phyloP scores from a whole-genome alignment of 75 land plant species.

The Adiantum capillusveneris region DNA sequence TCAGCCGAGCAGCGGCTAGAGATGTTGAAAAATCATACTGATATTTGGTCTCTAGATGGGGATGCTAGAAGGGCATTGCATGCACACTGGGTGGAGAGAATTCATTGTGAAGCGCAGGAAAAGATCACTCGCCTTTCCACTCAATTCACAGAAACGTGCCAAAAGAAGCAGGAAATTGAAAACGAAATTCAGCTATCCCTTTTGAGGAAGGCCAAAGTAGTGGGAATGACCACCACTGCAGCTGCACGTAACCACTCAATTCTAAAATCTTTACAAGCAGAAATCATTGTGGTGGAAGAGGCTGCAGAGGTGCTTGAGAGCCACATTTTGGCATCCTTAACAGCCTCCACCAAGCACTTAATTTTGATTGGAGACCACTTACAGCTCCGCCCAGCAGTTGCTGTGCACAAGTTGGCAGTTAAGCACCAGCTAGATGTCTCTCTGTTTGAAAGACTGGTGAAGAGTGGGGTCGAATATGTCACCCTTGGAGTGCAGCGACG shows the following conservation, averaged over 20 bases:
- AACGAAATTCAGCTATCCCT: slow-evolving; percentile 12
- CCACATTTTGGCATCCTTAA: slow-evolving; percentile 34
- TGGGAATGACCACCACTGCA: slow-evolving; percentile 33
- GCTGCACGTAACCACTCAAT: slow-evolving; percentile 24
- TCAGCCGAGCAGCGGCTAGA: slow-evolving; percentile 2
- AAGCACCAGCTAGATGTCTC: slow-evolving; percentile 26
- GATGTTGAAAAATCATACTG: background rate
- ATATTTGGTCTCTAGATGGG: slow-evolving; percentile 7
- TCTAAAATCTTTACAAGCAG: slow-evolving; percentile 8
- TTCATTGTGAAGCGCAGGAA: background rate
- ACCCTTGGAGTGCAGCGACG: slow-evolving; percentile 15
- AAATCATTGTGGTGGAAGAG: slow-evolving; percentile 35
- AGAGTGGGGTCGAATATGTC: slow-evolving; percentile 13
- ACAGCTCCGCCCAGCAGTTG: slow-evolving; percentile 37
- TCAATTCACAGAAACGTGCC: slow-evolving; percentile 8
- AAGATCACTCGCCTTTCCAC: background rate
- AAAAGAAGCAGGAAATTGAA: background rate
- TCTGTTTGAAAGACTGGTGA: slow-evolving; percentile 25
- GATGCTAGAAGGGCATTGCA: slow-evolving; percentile 1
- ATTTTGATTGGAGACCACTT: slow-evolving; percentile 36
- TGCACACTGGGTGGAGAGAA: background rate
- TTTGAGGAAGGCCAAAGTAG: slow-evolving; percentile 18
- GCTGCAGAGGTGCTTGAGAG: slow-evolving; percentile 40
- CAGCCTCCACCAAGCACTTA: slow-evolving; percentile 20
- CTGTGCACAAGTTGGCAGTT: slow-evolving; percentile 6